A percentile compares a stretch with the other conserved stretches of the same genome.
phyloP scores from a whole-genome alignment of 1,139 yeast species.

The Kodamaea suecica region DNA sequence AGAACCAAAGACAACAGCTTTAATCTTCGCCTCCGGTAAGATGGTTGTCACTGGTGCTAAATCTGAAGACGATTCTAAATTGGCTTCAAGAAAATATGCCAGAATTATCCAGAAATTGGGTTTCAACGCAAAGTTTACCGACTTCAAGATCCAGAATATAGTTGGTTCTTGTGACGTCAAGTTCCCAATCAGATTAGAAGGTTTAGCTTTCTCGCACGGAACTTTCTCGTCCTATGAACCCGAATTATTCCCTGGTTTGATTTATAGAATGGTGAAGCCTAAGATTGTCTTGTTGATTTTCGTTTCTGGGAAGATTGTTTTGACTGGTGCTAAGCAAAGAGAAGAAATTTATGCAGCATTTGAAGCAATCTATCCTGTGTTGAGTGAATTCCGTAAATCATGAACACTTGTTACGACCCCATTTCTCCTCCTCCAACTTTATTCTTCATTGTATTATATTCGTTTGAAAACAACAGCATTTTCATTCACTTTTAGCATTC shows the following conservation, averaged over 20 bases:
- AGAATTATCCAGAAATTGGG: slow-evolving; percentile 97
- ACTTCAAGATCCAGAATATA: slow-evolving; percentile 94
- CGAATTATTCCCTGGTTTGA: slow-evolving; percentile 95
- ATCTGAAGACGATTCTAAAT: slow-evolving; percentile 94
- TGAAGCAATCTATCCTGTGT: slow-evolving; percentile 96
- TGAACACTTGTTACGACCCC: slow-evolving; percentile 28
- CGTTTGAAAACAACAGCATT: background rate
- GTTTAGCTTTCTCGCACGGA: slow-evolving; percentile 97
- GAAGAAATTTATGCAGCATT: slow-evolving; percentile 98
- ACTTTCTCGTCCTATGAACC: slow-evolving; percentile 99
- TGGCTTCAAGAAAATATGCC: slow-evolving; percentile 96
- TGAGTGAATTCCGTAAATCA: slow-evolving; percentile 94
- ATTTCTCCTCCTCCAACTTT: too few relatives aligned
- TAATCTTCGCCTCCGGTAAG: slow-evolving; percentile 97
- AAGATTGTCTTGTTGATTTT: slow-evolving; percentile 92
- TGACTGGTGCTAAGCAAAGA: slow-evolving; percentile 98
- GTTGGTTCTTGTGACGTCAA: slow-evolving; percentile 99
- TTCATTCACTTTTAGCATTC: slow-evolving; percentile 1
- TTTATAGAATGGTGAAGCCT: slow-evolving; percentile 99
- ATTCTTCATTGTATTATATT: slow-evolving; percentile 8
- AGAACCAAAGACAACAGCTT: slow-evolving; percentile 97
- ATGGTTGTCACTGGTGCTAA: slow-evolving; percentile 99
- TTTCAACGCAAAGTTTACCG: slow-evolving; percentile 92
- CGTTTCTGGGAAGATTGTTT: slow-evolving; percentile 95
- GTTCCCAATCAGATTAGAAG: slow-evolving; percentile 95